Percentiles rank a stretch among this genome's conserved stretches.
Evolutionary conservation across 2,329 filamentous ascomycete species (phyloP).

Genomic region (Celoporthe dispersa): DNA sequence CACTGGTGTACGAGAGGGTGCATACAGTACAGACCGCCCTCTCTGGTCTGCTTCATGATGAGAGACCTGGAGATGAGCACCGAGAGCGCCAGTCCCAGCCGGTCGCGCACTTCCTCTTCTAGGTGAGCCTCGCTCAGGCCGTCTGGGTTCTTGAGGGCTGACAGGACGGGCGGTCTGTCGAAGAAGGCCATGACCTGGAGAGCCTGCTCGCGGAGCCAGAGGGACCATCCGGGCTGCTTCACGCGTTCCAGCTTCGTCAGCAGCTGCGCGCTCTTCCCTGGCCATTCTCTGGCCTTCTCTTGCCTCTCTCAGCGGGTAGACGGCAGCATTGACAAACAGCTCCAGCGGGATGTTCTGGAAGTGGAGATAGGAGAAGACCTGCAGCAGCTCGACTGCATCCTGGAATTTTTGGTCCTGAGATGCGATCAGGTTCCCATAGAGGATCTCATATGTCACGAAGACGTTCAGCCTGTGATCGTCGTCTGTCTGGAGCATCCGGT

Average conservation of each 20-base stretch:
- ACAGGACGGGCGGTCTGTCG: neutral
- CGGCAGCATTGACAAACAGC: constrained; percentile 7
- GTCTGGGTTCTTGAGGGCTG: constrained; percentile 9
- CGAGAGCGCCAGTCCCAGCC: neutral
- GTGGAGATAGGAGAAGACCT: constrained; percentile 11
- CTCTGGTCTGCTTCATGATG: neutral
- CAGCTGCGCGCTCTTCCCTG: constrained; percentile 1
- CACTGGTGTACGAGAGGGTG: constrained; percentile 9
- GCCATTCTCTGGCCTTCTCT: neutral
- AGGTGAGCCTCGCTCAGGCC: neutral
- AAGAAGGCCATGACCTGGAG: no score
- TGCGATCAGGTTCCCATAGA: neutral
- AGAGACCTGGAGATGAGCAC: constrained; percentile 12
- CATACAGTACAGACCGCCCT: constrained; percentile 2
- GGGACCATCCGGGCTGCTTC: neutral
- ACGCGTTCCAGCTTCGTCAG: neutral
- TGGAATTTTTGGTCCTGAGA: constrained; percentile 4
- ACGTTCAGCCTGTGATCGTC: neutral
- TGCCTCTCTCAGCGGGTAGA: constrained; percentile 1
- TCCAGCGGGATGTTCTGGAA: constrained; percentile 5
- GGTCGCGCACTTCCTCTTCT: constrained; percentile 2
- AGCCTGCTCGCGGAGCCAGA: neutral
- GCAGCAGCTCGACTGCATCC: constrained; percentile 3
- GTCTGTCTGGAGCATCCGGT: neutral
- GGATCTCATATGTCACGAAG: constrained; percentile 2